A percentile compares a stretch with the other conserved stretches of the same genome.
These are phyloP conservation scores for Solanum hybrid DNA, from an alignment of 305 asterid genomes.

Conservation along the genomic window DNA sequence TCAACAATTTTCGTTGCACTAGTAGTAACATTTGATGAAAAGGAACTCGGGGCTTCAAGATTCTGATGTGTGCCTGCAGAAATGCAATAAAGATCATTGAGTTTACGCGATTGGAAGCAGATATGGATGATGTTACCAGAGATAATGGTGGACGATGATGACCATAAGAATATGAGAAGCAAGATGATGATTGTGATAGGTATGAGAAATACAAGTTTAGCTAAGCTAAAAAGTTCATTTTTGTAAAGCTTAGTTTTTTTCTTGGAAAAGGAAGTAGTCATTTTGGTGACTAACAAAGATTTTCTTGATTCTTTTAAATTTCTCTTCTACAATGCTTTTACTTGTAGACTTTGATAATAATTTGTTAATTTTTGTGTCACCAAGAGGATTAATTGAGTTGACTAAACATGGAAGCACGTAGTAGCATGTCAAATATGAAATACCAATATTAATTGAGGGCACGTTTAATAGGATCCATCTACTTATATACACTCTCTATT, in stretches of 20 bases:
- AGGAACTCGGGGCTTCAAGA: slow-evolving; percentile 8
- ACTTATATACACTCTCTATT: not conserved
- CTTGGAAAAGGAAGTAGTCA: not conserved
- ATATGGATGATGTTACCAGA: slow-evolving; percentile 45
- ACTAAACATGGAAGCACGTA: not conserved
- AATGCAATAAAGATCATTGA: slow-evolving; percentile 44
- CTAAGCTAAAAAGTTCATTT: not conserved
- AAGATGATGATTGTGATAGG: slow-evolving; percentile 26
- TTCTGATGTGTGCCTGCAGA: slow-evolving; percentile 48
- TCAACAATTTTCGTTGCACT: not conserved
- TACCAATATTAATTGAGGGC: not conserved
- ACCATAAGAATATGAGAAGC: slow-evolving; percentile 38
- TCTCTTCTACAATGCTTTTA: not conserved
- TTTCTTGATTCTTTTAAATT: not conserved
- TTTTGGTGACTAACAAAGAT: not conserved
- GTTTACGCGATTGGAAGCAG: slow-evolving; percentile 49
- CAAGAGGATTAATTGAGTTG: not conserved
- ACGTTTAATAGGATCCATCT: not conserved
- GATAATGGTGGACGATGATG: slow-evolving; percentile 44
- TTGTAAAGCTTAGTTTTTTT: not conserved
- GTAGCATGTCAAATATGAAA: not conserved
- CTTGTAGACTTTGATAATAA: not conserved
- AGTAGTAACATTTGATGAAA: not conserved
- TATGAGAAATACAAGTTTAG: slow-evolving; percentile 15
- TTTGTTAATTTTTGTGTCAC: not conserved